phyloP scores from a whole-genome alignment of 2,329 filamentous ascomycete genomes.

The Pseudocercospora macadamiae region DNA sequence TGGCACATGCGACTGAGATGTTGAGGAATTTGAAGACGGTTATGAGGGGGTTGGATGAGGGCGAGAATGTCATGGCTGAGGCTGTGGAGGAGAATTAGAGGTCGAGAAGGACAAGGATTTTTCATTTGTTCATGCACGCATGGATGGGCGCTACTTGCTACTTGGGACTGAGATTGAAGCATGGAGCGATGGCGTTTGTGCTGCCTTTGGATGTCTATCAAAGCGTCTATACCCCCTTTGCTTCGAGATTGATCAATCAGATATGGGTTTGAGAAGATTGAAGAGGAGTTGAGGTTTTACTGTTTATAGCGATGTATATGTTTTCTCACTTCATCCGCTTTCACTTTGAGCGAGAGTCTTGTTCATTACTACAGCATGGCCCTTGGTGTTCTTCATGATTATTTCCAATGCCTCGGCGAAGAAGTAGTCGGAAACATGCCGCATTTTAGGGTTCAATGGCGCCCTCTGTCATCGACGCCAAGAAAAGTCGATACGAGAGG shows the following conservation, averaged over 20 bases:
- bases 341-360: too few relatives aligned
- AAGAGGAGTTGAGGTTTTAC: too few relatives aligned
- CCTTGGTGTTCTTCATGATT: too few relatives aligned
- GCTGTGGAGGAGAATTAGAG: constrained; percentile 25
- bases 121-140: constrained; percentile 8
- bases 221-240: constrained; percentile 11
- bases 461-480: not conserved
- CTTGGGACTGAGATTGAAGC: not conserved
- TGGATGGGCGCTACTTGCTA: constrained; percentile 1
- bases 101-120: not conserved
- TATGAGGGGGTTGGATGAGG: constrained; percentile 86
- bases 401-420: not conserved
- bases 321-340: not conserved
- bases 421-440: not conserved
- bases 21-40: constrained; percentile 83
- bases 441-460: not conserved
- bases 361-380: not conserved
- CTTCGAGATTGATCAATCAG: too few relatives aligned
- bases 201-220: not conserved
- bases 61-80: constrained; percentile 75
- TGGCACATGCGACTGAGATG: constrained; percentile 83
- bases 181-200: not conserved
- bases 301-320: not conserved
- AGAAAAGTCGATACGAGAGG: too few relatives aligned
- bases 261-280: too few relatives aligned